These are phyloP conservation scores for Calonectria fujianensis DNA, from an alignment of 2,329 filamentous ascomycete genomes.

Conservation along the genomic window DNA sequence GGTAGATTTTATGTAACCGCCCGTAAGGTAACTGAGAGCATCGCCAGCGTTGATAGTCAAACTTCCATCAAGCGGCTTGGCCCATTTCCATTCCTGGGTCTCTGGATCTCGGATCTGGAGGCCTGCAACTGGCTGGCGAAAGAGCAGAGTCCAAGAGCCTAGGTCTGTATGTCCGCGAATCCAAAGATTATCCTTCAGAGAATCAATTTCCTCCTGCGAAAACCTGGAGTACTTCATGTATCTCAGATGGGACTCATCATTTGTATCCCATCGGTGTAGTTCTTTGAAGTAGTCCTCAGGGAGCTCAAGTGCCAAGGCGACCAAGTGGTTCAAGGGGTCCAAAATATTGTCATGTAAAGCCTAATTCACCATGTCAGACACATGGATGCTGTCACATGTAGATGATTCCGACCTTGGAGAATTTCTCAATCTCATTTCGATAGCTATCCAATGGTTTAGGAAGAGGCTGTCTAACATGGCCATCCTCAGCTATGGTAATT, in stretches of 20 bases:
- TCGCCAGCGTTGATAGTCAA: constrained; percentile 72
- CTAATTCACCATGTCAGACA: constrained; percentile 51
- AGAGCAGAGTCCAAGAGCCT: constrained; percentile 73
- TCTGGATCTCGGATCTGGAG: constrained; percentile 71
- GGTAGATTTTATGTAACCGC: constrained; percentile 66
- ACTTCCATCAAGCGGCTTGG: constrained; percentile 68
- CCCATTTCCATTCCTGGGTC: constrained; percentile 70
- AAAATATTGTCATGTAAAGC: constrained; percentile 72
- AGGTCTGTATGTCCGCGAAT: constrained; percentile 73
- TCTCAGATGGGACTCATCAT: constrained; percentile 76
- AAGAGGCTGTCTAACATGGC: constrained; percentile 47
- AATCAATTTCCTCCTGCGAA: constrained; percentile 66
- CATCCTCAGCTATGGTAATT: constrained; percentile 53
- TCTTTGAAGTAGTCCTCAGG: constrained; percentile 74
- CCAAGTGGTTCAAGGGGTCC: constrained; percentile 74
- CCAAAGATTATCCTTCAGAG: constrained; percentile 65
- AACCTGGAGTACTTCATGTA: constrained; percentile 77
- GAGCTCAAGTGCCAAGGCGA: constrained; percentile 77
- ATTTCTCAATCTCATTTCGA: constrained; percentile 40
- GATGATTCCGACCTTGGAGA: constrained; percentile 40
- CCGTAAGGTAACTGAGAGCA: constrained; percentile 68
- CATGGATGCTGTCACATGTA: neutral
- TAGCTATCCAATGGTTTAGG: constrained; percentile 30
- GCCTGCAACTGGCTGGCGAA: constrained; percentile 75
- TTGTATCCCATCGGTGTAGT: constrained; percentile 73